Evolutionary conservation across 1,139 yeast genomes (phyloP), one percentile per base, ranked within the genome.

Genomic region (Zygosaccharomyces pseudobailii): DNA sequence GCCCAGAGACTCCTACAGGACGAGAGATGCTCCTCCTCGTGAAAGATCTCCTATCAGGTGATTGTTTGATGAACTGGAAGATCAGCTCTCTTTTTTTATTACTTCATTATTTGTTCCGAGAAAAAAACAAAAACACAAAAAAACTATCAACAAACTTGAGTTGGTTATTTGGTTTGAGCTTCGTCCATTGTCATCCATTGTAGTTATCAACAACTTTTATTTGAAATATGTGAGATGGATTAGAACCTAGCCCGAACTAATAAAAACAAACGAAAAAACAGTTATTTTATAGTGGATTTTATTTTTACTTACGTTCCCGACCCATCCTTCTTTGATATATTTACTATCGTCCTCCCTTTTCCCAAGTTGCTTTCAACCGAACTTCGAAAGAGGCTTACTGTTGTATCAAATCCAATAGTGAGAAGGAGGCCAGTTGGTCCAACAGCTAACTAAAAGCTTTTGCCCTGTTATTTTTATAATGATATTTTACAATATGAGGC

Each of bases 41-140:
- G 82, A 78, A 63, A 77, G 83, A 73, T 76, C 81, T 48, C 82
- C 81, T 67, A 71, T 77, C 52, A 76, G 81, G 72, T 74, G 74
- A 60, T 74, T 66, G 22, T 20, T 34, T 19, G 24, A 10, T 19
- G 17, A 34, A 23, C 23, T 23, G 19, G 17, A 34, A 28, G 10
- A n/a, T n/a, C 41, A 41, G 10, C 39, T 27, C 19, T 24, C 17
- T 39, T 23, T n/a, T n/a, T n/a, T 36, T 23, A 36, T 45, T 42
- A 25, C 33, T 30, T 27, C 20, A 20, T 40, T 36, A 37, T 32
- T 17, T 10, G 40, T 42, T 39, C 13, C 38, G 24, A 25, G 31
- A n/a, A 27, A 22, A 22, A 25, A 35, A 13, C 17, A 13, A 22
- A 35, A 35, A 20, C n/a, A 4, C 24, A 35, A 35, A 35, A 35